A percentile compares a stretch with the other conserved stretches of the same genome.
phyloP scores from a whole-genome alignment of 2,329 filamentous ascomycete species.

The Zymoseptoria brevis region DNA sequence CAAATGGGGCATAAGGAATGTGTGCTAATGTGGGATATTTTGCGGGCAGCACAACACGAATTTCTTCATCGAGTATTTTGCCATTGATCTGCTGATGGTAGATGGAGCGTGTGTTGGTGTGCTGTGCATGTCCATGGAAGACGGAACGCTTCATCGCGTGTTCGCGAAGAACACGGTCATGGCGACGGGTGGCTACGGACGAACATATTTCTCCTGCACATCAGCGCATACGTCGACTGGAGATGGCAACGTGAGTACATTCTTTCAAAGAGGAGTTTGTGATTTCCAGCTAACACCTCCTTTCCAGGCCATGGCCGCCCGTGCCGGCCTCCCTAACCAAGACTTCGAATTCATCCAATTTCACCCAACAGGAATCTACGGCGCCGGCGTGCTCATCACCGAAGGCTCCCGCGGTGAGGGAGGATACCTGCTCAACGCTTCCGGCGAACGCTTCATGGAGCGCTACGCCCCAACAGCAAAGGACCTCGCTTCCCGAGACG shows the following conservation, averaged over 20 bases:
- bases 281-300: neutral
- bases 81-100: slow-evolving; percentile 42
- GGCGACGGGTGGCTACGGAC: slow-evolving; percentile 44
- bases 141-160: slow-evolving; percentile 42
- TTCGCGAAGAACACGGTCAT: slow-evolving; percentile 43
- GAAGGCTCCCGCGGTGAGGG: slow-evolving; percentile 45
- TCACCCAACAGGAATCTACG: slow-evolving; percentile 45
- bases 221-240: slow-evolving; percentile 44
- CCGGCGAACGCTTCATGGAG: slow-evolving; percentile 46
- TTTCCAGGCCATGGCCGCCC: slow-evolving; percentile 39
- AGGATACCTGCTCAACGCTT: slow-evolving; percentile 42
- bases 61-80: slow-evolving; percentile 46
- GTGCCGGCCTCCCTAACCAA: slow-evolving; percentile 43
- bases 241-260: slow-evolving; percentile 35
- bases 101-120: slow-evolving; percentile 42
- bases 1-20: no score
- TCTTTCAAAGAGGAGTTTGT: no score
- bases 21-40: no score
- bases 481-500: slow-evolving; percentile 43
- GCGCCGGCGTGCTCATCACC: slow-evolving; percentile 44
- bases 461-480: slow-evolving; percentile 46
- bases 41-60: slow-evolving; percentile 39
- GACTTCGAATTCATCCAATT: slow-evolving; percentile 48
- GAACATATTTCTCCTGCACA: slow-evolving; percentile 45
- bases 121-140: slow-evolving; percentile 42